A percentile compares a stretch with the other conserved stretches of the same genome.
These are phyloP conservation scores for Globisporangium polare DNA, from an alignment of 352 stramenopile genomes.

Conservation along the genomic window DNA sequence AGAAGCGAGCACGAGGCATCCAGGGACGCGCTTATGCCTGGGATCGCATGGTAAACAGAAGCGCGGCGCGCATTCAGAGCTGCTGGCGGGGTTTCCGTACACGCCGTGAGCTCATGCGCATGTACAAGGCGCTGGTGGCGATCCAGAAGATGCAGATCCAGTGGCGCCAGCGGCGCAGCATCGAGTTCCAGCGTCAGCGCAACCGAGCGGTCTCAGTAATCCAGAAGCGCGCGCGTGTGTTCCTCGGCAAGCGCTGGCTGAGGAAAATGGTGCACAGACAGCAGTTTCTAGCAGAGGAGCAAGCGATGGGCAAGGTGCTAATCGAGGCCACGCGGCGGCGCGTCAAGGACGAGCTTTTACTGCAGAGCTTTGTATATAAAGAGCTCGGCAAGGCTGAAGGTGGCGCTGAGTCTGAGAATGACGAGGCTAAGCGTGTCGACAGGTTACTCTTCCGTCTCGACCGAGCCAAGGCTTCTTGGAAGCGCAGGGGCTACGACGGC, in stretches of 20 bases:
- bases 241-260: constrained; percentile 36
- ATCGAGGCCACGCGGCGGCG: constrained; percentile 39
- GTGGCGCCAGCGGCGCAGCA: constrained; percentile 33
- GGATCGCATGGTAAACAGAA: constrained; percentile 32
- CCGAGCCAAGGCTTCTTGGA: constrained; percentile 31
- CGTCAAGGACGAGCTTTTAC: constrained; percentile 51
- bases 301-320: constrained; percentile 43
- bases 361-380: constrained; percentile 60
- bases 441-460: constrained; percentile 38
- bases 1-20: constrained; percentile 52
- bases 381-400: constrained; percentile 13
- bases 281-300: constrained; percentile 51
- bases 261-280: constrained; percentile 32
- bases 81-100: constrained; percentile 52
- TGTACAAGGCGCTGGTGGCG: constrained; percentile 35
- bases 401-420: constrained; percentile 17
- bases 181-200: constrained; percentile 24
- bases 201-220: constrained; percentile 27
- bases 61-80: constrained; percentile 45
- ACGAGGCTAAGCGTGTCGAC: constrained; percentile 25
- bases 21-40: constrained; percentile 37
- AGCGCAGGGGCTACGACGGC: constrained; percentile 52
- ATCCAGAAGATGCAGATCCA: constrained; percentile 46
- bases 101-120: constrained; percentile 36
- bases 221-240: constrained; percentile 34